Conservation (phyloP, 2,329 filamentous ascomycete genomes). For the Colletotrichum paranaense region DNA sequence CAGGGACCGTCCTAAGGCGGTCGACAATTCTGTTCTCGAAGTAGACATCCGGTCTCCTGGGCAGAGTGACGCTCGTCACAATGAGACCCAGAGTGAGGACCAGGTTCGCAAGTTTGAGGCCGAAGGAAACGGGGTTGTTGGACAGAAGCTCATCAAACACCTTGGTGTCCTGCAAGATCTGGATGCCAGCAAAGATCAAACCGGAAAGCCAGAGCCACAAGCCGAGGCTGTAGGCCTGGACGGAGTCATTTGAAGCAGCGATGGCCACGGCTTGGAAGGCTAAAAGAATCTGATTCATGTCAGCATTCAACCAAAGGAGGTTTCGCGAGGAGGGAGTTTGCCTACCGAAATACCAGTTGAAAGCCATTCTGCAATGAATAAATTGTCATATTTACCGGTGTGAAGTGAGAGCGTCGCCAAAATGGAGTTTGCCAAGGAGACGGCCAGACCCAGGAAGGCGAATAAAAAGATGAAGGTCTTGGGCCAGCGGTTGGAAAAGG, state of each 20-base stretch:
- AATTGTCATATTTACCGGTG: constrained; percentile 42
- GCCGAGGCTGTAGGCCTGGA: constrained; percentile 65
- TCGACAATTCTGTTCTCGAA: constrained; percentile 71
- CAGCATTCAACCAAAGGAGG: background rate
- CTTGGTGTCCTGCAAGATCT: constrained; percentile 57
- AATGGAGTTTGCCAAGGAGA: constrained; percentile 68
- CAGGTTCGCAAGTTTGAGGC: constrained; percentile 61
- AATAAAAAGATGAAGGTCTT: constrained; percentile 66
- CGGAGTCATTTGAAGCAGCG: constrained; percentile 60
- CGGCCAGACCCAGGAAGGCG: constrained; percentile 63
- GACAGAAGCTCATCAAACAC: constrained; percentile 48
- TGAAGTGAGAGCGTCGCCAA: constrained; percentile 54
- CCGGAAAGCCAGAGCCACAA: constrained; percentile 62
- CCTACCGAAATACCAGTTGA: constrained; percentile 72
- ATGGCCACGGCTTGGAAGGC: constrained; percentile 63
- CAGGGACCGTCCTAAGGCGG: constrained; percentile 68
- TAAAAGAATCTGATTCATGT: constrained; percentile 47
- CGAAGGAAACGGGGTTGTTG: constrained; percentile 48
- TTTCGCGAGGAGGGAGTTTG: constrained; percentile 23
- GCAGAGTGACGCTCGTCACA: constrained; percentile 65
- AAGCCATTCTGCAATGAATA: constrained; percentile 69
- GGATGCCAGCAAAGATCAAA: constrained; percentile 54
- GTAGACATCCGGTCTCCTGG: constrained; percentile 76
- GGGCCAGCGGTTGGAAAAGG: constrained; percentile 70
- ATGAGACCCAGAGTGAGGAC: constrained; percentile 56